Conservation (phyloP, 306 rosid genomes). For the Herpetospermum pedunculosum region DNA sequence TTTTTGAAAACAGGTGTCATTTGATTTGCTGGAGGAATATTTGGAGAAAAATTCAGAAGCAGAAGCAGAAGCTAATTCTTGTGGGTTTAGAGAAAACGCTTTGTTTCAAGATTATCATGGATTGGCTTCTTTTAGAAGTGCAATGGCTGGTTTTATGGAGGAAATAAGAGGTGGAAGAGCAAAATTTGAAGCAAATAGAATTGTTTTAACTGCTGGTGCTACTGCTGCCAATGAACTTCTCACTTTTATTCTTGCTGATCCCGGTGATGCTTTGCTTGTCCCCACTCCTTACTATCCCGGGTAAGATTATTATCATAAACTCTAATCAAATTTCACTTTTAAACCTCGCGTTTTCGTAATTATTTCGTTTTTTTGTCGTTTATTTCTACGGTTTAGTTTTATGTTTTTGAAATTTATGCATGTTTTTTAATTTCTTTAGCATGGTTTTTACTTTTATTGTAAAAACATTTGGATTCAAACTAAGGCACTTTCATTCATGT, state of each 20-base stretch:
- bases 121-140: constrained; percentile 51
- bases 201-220: constrained; percentile 92
- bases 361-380: no score
- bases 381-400: no score
- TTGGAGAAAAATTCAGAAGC: constrained; percentile 48
- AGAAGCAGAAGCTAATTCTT: constrained; percentile 31
- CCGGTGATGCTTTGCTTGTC: constrained; percentile 80
- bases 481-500: no score
- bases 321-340: no score
- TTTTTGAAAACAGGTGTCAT: constrained; percentile 50
- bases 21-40: constrained; percentile 71
- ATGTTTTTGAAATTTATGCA: no score
- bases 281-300: constrained; percentile 97
- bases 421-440: no score
- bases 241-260: constrained; percentile 76
- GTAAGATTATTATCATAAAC: no score
- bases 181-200: constrained; percentile 50
- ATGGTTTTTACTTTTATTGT: no score
- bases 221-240: constrained; percentile 92
- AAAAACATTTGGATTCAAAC: no score
- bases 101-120: constrained; percentile 96
- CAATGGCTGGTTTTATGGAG: constrained; percentile 93
- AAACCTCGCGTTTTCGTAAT: no score
- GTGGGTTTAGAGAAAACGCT: constrained; percentile 75
- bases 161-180: constrained; percentile 64